Conservation (phyloP, 177 flowering plant species). For the Vitis hybrid region DNA sequence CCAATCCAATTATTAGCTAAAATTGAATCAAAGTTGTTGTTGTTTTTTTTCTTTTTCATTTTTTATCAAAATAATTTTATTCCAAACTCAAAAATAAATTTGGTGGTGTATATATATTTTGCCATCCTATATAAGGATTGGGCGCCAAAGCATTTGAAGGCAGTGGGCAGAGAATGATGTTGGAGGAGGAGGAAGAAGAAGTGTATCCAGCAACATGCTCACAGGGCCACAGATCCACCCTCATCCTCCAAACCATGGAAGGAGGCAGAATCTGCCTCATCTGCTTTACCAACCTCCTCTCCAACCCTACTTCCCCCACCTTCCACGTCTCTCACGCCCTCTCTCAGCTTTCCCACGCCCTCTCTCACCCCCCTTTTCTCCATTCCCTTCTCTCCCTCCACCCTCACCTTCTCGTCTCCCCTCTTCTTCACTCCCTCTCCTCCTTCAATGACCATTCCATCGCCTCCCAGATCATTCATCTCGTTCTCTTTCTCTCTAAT, state of each 20-base stretch:
- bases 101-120: no score
- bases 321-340: conserved; percentile 85
- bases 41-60: no score
- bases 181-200: neutral
- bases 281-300: conserved; percentile 79
- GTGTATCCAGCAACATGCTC: conserved; percentile 33
- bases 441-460: conserved; percentile 59
- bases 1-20: no score
- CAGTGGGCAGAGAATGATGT: no score
- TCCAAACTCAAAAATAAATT: no score
- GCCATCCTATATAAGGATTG: no score
- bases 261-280: conserved; percentile 80
- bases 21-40: no score
- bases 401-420: conserved; percentile 64
- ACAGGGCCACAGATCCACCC: conserved; percentile 65
- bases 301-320: conserved; percentile 62
- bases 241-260: conserved; percentile 43
- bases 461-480: conserved; percentile 22
- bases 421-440: conserved; percentile 58
- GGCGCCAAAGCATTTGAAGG: no score
- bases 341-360: conserved; percentile 75
- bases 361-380: conserved; percentile 56
- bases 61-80: no score
- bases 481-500: no score
- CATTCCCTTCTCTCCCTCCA: conserved; percentile 47